Percentiles rank a stretch among this genome's conserved stretches.
Conservation (phyloP, 148 eudicot genomes). For the Camellia japonica region DNA sequence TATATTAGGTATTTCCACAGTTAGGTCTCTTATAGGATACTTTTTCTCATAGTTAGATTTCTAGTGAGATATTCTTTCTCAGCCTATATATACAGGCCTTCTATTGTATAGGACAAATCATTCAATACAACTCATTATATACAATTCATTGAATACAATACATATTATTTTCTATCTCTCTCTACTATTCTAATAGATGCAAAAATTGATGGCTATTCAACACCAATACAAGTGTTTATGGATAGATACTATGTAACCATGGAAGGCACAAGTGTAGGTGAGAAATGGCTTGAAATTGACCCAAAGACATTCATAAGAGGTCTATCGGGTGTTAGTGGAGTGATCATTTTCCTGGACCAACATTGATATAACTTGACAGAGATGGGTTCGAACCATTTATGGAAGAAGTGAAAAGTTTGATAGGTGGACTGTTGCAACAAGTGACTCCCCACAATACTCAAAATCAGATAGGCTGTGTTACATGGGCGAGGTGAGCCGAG, state of each 20-base stretch:
- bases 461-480: constrained; percentile 15
- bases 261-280: constrained; percentile 30
- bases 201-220: constrained; percentile 25
- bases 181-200: neutral
- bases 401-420: constrained; percentile 18
- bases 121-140: no score
- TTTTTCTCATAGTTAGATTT: no score
- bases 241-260: constrained; percentile 11
- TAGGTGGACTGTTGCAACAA: constrained; percentile 1
- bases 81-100: no score
- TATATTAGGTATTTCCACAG: no score
- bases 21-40: no score
- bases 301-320: neutral
- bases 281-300: constrained; percentile 13
- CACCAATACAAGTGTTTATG: constrained; percentile 15
- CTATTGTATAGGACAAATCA: no score
- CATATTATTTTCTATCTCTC: no score
- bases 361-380: neutral
- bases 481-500: constrained; percentile 12
- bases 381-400: constrained; percentile 15
- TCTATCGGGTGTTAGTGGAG: neutral
- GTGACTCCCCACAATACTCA: neutral
- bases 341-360: constrained; percentile 15
- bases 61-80: no score
- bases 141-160: no score